A percentile compares a stretch with the other conserved stretches of the same genome.
Evolutionary conservation across 306 rosid species (phyloP).

Genomic region (Phaseolus lunatus): DNA sequence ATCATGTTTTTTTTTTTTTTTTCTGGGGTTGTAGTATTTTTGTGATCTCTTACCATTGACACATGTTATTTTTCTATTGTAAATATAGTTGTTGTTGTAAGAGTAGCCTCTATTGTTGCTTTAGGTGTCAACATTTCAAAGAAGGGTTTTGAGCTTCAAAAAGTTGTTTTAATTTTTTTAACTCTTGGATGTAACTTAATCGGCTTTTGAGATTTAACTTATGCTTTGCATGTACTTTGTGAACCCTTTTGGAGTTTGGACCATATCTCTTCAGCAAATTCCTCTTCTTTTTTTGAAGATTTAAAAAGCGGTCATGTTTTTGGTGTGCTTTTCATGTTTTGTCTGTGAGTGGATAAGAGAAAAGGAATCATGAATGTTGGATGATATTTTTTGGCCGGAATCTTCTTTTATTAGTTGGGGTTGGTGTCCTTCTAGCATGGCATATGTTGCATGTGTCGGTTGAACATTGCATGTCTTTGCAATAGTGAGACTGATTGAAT

Average conservation of each 20-base stretch:
- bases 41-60: neutral
- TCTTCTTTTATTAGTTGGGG: neutral
- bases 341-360: constrained; percentile 22
- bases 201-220: constrained; percentile 37
- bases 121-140: neutral
- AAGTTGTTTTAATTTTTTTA: neutral
- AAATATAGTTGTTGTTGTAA: neutral
- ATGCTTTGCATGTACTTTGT: constrained; percentile 45
- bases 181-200: constrained; percentile 8
- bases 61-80: constrained; percentile 1
- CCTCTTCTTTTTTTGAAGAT: neutral
- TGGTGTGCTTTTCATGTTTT: constrained; percentile 7
- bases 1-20: neutral
- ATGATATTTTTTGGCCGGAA: no score
- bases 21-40: neutral
- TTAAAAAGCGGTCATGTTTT: constrained; percentile 7
- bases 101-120: neutral
- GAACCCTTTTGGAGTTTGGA: constrained; percentile 31
- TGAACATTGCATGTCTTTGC: constrained; percentile 25
- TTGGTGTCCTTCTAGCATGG: neutral
- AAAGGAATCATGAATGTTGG: neutral
- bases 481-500: neutral
- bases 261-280: constrained; percentile 4
- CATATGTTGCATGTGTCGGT: constrained; percentile 32
- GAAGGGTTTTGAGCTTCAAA: constrained; percentile 5